Conservation (phyloP, 2,329 filamentous ascomycete genomes). For the Rugonectria rugulosa region DNA sequence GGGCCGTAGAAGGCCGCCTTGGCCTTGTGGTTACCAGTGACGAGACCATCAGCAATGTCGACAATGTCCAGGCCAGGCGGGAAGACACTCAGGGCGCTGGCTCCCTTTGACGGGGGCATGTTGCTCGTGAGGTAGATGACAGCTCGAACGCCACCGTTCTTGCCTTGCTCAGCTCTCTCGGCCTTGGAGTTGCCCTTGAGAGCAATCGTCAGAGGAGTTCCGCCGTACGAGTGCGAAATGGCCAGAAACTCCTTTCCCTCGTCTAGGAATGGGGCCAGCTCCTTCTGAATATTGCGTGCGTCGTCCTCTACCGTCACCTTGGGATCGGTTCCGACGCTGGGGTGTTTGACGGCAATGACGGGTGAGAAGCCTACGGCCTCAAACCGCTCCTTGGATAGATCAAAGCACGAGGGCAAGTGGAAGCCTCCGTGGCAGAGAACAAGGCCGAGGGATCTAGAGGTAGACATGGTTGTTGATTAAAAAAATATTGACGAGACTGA, state of each 20-base stretch:
- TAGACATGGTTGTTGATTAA: background rate
- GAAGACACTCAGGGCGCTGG: slow-evolving; percentile 7
- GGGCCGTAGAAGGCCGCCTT: slow-evolving; percentile 8
- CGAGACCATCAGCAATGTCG: slow-evolving; percentile 3
- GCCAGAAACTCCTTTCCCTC: slow-evolving; percentile 1
- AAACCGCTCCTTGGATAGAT: background rate
- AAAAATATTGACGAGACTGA: background rate
- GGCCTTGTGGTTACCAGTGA: slow-evolving; percentile 1
- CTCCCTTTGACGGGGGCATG: slow-evolving; percentile 2
- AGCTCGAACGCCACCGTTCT: slow-evolving; percentile 1
- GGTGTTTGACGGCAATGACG: background rate
- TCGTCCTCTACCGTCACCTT: slow-evolving; percentile 2
- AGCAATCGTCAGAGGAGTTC: slow-evolving; percentile 6
- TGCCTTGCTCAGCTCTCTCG: background rate
- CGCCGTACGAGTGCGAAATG: slow-evolving; percentile 5
- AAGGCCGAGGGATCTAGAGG: background rate
- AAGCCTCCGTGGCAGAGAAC: slow-evolving; percentile 10
- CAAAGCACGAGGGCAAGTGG: background rate
- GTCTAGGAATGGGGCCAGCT: background rate
- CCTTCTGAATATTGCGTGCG: background rate
- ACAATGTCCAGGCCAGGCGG: slow-evolving; percentile 9
- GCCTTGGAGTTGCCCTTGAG: background rate
- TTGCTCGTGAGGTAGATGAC: slow-evolving; percentile 6
- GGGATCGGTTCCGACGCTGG: background rate
- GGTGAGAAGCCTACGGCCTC: slow-evolving; percentile 7